Evolutionary conservation across 129 eudicot species (phyloP), one percentile per base, ranked within the genome.

Genomic region (Lactuca saligna): DNA sequence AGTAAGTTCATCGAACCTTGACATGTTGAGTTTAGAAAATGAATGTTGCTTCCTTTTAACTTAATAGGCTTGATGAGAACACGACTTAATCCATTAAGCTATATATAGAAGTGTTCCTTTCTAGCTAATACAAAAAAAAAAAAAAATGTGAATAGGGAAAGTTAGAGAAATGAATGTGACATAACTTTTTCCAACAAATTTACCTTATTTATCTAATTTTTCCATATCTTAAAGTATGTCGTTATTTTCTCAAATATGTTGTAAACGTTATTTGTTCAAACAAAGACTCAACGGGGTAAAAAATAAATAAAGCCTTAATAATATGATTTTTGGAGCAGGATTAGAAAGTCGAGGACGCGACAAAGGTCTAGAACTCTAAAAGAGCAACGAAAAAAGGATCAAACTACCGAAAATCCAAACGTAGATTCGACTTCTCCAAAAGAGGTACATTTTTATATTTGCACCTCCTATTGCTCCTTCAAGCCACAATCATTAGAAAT

Each of bases 291-390:
- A 46, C 3, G 2, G 44, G 44, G 5, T 10, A 46, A 46, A 35
- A 35, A 35, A 35, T 4, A 35, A 46, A 46, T 3, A 46, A 8
- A 6, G 51, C 51, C 15, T 46, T 46, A 46, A 2, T 46, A 46
- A 2, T 46, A 1, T 46, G 51, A 6, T 63, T 38, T 71, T 39
- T 10, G 3, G 14, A 32, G 55, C 68, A 87, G 93, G 70, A 54
- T 69, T 65, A 81, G 88, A 77, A 87, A 75, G 53, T 61, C 86
- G 25, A 83, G 80, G 61, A 49, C 72, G 20, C 82, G 82, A 63
- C 85, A 75, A 4, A 59, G 77, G 42, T 78, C 88, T 51, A 80
- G 72, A 71, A 74, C 76, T 6, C 70, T 61, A 14, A 62, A 50
- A 71, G 82, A 69, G 51, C 74, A 63, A 37, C 74, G 59, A 50